phyloP scores from a whole-genome alignment of 202 grass and related monocot genomes.

The Carex arenaria region DNA sequence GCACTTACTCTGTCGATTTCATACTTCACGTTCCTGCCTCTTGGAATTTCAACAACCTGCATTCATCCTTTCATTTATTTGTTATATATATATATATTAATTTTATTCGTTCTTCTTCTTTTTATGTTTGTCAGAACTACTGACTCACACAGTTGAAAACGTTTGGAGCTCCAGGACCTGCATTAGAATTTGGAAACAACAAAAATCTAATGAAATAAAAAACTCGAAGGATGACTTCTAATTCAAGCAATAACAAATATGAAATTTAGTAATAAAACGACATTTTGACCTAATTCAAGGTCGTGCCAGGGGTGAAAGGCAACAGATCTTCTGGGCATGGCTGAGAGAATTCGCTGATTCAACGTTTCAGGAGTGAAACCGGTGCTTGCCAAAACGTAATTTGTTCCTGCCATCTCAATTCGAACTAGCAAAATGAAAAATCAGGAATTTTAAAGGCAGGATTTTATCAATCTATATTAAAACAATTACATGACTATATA shows the following conservation, averaged over 20 bases:
- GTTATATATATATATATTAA: not conserved
- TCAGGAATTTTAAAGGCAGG: too few relatives aligned
- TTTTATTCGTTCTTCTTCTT: too few relatives aligned
- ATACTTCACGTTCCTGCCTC: conserved; percentile 90
- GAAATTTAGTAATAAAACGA: not conserved
- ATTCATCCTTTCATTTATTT: conserved; percentile 15
- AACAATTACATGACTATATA: too few relatives aligned
- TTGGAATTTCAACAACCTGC: conserved; percentile 83
- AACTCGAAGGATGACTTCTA: not conserved
- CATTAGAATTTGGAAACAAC: conserved; percentile 22
- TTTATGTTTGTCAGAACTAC: too few relatives aligned
- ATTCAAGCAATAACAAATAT: conserved; percentile 9
- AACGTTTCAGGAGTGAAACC: conserved; percentile 34
- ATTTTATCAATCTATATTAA: too few relatives aligned
- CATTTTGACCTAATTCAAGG: conserved; percentile 61
- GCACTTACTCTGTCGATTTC: conserved; percentile 73
- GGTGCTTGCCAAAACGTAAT: conserved; percentile 31
- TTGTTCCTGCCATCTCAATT: conserved; percentile 50
- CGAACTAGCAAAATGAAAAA: not conserved
- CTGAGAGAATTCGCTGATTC: conserved; percentile 67
- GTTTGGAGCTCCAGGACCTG: conserved; percentile 65
- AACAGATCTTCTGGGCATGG: conserved; percentile 43
- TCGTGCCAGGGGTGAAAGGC: conserved; percentile 78
- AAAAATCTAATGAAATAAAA: too few relatives aligned
- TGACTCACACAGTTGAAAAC: conserved; percentile 81